Percentiles rank a stretch among this genome's conserved stretches.
Conservation (phyloP, 192 early-diverging fungal genomes). For the Helicostylum pulchrum region DNA sequence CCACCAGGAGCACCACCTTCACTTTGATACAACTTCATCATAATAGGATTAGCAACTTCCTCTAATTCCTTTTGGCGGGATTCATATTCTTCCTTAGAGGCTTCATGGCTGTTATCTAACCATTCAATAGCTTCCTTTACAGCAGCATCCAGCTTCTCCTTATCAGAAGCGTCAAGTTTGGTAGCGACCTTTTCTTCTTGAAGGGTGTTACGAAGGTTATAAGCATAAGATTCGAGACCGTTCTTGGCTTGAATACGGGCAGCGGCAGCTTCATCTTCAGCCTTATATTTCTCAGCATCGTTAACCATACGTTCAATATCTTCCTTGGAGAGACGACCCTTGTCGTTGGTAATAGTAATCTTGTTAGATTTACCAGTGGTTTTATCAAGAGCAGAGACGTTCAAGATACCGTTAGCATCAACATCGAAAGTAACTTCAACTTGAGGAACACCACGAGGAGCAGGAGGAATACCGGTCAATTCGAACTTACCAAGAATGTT, state of each 20-base stretch:
- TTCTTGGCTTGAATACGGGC: conserved; percentile 89
- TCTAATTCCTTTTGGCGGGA: conserved; percentile 89
- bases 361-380: conserved; percentile 93
- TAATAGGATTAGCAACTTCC: conserved; percentile 92
- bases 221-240: conserved; percentile 94
- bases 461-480: conserved; percentile 95
- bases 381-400: conserved; percentile 94
- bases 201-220: conserved; percentile 94
- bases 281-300: conserved; percentile 88
- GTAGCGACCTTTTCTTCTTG: conserved; percentile 65
- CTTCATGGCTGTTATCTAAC: conserved; percentile 89
- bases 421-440: conserved; percentile 97
- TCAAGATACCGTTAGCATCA: conserved; percentile 97
- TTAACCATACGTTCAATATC: conserved; percentile 97
- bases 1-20: conserved; percentile 51
- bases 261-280: conserved; percentile 85
- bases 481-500: conserved; percentile 99
- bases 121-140: conserved; percentile 89
- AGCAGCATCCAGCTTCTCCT: conserved; percentile 77
- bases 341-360: conserved; percentile 99
- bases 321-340: conserved; percentile 96
- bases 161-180: conserved; percentile 80
- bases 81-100: conserved; percentile 94
- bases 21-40: conserved; percentile 87
- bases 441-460: conserved; percentile 96